Conservation (phyloP, 2,329 filamentous ascomycete genomes). For the Calonectria fujianensis region DNA sequence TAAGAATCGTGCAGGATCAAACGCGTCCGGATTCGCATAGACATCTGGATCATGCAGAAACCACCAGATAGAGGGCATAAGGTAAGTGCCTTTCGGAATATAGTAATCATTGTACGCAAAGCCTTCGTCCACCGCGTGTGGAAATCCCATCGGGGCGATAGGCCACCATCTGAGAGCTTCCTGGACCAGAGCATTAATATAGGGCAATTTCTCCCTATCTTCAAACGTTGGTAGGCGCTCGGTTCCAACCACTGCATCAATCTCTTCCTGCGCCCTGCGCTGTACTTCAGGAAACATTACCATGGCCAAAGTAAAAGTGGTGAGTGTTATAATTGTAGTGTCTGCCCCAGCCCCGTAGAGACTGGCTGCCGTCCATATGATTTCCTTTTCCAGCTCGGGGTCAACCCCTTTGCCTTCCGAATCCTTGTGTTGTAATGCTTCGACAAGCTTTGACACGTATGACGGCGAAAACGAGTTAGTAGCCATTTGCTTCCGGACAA, state of each 20-base stretch:
- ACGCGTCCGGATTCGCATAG: slow-evolving; percentile 24
- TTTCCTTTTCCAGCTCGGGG: neutral
- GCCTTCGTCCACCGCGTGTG: slow-evolving; percentile 30
- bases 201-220: slow-evolving; percentile 70
- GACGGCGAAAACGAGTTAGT: neutral
- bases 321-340: neutral
- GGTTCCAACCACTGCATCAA: slow-evolving; percentile 70
- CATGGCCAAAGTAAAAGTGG: neutral
- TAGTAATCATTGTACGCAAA: slow-evolving; percentile 36
- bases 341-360: neutral
- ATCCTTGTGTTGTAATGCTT: neutral
- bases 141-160: slow-evolving; percentile 15
- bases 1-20: slow-evolving; percentile 41
- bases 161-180: slow-evolving; percentile 73
- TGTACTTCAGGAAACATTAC: slow-evolving; percentile 26
- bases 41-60: slow-evolving; percentile 24
- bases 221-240: slow-evolving; percentile 67
- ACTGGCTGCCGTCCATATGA: neutral
- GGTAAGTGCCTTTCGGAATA: slow-evolving; percentile 39
- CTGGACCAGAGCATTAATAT: slow-evolving; percentile 72
- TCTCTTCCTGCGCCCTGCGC: slow-evolving; percentile 67
- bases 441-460: neutral
- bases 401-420: neutral
- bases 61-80: slow-evolving; percentile 36
- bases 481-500: neutral